Base-by-base conservation (phyloP, 108 stramenopile genomes). In the Parmales sp. region DNA sequence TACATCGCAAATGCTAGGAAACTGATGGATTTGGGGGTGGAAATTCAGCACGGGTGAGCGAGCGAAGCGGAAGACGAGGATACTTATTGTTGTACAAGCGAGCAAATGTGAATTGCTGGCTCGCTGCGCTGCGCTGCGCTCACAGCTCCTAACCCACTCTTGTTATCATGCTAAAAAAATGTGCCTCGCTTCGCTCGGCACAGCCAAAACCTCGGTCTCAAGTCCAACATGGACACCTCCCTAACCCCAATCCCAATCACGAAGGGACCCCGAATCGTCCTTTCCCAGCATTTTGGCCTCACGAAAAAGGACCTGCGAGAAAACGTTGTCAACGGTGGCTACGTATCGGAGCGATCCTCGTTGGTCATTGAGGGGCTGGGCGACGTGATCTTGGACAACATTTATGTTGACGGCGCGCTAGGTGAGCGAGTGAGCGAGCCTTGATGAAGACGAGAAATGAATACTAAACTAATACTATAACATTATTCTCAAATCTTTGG, bases 1-100 rank as follows among this genome's bases (percentile, higher is more conserved):
- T 92, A 92, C 76, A 72, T 92, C 54, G 87, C 89, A 65, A 90
- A 90, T 51, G 86, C 86, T 69, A 82, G 85, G 41, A 92, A 92
- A 66, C 81, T 92, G 19, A 85, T 83, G 68, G 80, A 71, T 38
- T 85, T 83, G 0, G 89, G 89, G 7, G 79, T 85, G 18, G 84
- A 87, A 34, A 16, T 60, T 45, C 39, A 88, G 26, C 69, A 77
- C 39, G 86, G 87, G 38, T 82, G 82, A 1, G 51, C 39, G 1
- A 73, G 76, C 20, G 81, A 80, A 16, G 70, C 78, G n/a, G 88
- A 88, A 66, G 69, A 86, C 48, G 85, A 29, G 16, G 25, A 20
- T 28, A 29, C 28, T 34, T 60, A 19, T 34, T 16, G 54, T 28
- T 60, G n/a, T n/a, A n/a, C n/a, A n/a, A n/a, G 22, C 20, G 50